These are phyloP conservation scores for Aspergillus bertholletiae DNA, from an alignment of 495 filamentous ascomycete genomes.

Conservation along the genomic window DNA sequence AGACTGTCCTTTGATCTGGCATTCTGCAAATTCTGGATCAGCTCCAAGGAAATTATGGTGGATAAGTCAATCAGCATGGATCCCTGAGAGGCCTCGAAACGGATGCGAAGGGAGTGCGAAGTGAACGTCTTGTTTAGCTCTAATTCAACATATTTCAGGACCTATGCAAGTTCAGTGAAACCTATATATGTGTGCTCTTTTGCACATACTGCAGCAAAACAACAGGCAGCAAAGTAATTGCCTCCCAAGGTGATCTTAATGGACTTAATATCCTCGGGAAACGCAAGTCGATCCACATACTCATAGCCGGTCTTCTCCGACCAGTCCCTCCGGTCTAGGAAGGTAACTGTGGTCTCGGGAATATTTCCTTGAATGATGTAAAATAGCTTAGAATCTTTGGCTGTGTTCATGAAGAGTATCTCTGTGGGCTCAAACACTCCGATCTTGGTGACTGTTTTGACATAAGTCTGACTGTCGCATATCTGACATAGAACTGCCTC, in stretches of 20 bases:
- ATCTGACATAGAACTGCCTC: slow-evolving; percentile 87
- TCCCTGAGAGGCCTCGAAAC: slow-evolving; percentile 83
- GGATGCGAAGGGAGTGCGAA: slow-evolving; percentile 76
- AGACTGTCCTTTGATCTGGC: slow-evolving; percentile 72
- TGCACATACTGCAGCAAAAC: slow-evolving; percentile 74
- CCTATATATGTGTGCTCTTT: neutral
- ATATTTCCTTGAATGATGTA: slow-evolving; percentile 71
- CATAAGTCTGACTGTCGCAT: slow-evolving; percentile 84
- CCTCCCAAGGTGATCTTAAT: slow-evolving; percentile 73
- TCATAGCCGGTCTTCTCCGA: slow-evolving; percentile 78
- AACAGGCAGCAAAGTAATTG: slow-evolving; percentile 89
- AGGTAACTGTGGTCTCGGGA: slow-evolving; percentile 46
- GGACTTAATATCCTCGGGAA: slow-evolving; percentile 70
- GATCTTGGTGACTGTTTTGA: slow-evolving; percentile 78
- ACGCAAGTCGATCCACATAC: slow-evolving; percentile 74
- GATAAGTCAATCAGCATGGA: slow-evolving; percentile 92
- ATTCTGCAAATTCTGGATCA: slow-evolving; percentile 83
- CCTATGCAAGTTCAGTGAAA: slow-evolving; percentile 45
- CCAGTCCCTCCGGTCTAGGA: slow-evolving; percentile 82
- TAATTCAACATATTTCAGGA: slow-evolving; percentile 75
- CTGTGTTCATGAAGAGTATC: slow-evolving; percentile 67
- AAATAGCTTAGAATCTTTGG: slow-evolving; percentile 73
- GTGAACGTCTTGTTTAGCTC: slow-evolving; percentile 62
- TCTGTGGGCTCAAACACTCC: slow-evolving; percentile 72
- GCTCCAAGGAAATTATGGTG: slow-evolving; percentile 78